These are phyloP conservation scores for Trametes punicea DNA, from an alignment of 768 basidiomycete genomes.

Conservation along the genomic window DNA sequence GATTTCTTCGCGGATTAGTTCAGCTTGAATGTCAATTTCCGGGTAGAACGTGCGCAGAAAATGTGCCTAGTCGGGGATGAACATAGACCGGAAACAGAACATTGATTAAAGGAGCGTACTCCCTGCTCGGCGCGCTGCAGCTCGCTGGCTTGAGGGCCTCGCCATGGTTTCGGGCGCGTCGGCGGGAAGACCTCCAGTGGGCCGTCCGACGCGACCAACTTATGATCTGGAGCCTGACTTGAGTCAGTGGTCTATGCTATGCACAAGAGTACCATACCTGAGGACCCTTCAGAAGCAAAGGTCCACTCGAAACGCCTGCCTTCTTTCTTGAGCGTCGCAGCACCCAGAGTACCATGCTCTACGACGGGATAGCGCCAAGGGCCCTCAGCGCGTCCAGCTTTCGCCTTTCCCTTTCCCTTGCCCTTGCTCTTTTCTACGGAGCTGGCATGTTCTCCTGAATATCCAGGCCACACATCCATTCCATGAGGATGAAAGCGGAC, in stretches of 20 bases:
- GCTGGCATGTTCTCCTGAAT: conserved; percentile 36
- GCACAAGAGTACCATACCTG: conserved; percentile 23
- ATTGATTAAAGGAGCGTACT: conserved; percentile 36
- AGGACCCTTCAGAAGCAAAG: conserved; percentile 33
- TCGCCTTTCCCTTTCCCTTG: conserved; percentile 35
- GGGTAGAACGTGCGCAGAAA: conserved; percentile 70
- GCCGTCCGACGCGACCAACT: conserved; percentile 32
- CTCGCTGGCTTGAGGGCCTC: conserved; percentile 29
- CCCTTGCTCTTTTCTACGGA: conserved; percentile 26
- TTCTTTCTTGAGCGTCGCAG: conserved; percentile 49
- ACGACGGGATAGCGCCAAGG: conserved; percentile 48
- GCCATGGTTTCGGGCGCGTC: conserved; percentile 33
- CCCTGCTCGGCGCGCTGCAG: conserved; percentile 60
- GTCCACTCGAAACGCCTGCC: conserved; percentile 52
- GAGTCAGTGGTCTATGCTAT: background rate
- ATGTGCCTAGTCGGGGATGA: conserved; percentile 46
- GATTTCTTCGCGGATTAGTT: conserved; percentile 58
- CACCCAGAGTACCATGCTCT: conserved; percentile 52
- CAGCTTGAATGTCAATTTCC: conserved; percentile 69
- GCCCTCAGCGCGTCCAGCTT: conserved; percentile 25
- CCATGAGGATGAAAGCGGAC: conserved; percentile 44
- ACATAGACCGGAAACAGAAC: no score
- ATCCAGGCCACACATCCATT: conserved; percentile 71
- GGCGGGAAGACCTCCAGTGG: conserved; percentile 53
- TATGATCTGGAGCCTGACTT: conserved; percentile 28